Evolutionary conservation across 352 stramenopile genomes (phyloP).

Genomic region (Phytophthora sp.): DNA sequence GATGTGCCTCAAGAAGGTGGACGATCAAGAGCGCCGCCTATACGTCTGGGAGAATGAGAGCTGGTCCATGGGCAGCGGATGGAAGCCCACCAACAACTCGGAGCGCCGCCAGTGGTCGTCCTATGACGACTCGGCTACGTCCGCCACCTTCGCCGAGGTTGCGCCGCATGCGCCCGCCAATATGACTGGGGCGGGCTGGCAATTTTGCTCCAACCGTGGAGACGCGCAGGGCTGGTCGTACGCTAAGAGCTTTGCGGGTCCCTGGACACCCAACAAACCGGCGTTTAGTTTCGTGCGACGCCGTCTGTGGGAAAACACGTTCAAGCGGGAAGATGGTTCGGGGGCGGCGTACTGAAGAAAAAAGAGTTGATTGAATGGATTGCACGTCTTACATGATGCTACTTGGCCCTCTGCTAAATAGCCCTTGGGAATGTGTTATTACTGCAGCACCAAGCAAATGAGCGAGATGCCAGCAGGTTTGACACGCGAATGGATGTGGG

Average conservation of each 20-base stretch:
- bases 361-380: constrained; percentile 18
- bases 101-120: constrained; percentile 61
- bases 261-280: constrained; percentile 61
- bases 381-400: constrained; percentile 6
- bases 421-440: constrained; percentile 22
- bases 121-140: constrained; percentile 57
- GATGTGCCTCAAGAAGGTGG: constrained; percentile 47
- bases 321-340: constrained; percentile 23
- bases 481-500: not conserved
- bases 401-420: not conserved
- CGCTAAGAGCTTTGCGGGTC: constrained; percentile 61
- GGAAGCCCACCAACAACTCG: constrained; percentile 50
- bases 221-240: constrained; percentile 72
- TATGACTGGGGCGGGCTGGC: constrained; percentile 56
- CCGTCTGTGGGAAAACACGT: constrained; percentile 77
- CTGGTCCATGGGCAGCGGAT: constrained; percentile 55
- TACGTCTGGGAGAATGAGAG: constrained; percentile 75
- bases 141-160: constrained; percentile 49
- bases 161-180: constrained; percentile 46
- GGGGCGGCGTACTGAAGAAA: constrained; percentile 34
- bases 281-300: constrained; percentile 66
- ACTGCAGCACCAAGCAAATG: constrained; percentile 15
- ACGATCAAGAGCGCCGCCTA: constrained; percentile 47
- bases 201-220: constrained; percentile 53
- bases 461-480: constrained; percentile 4